These are phyloP conservation scores for Penicillium fuscoglaucum DNA, from an alignment of 2,329 filamentous ascomycete genomes.

Conservation along the genomic window DNA sequence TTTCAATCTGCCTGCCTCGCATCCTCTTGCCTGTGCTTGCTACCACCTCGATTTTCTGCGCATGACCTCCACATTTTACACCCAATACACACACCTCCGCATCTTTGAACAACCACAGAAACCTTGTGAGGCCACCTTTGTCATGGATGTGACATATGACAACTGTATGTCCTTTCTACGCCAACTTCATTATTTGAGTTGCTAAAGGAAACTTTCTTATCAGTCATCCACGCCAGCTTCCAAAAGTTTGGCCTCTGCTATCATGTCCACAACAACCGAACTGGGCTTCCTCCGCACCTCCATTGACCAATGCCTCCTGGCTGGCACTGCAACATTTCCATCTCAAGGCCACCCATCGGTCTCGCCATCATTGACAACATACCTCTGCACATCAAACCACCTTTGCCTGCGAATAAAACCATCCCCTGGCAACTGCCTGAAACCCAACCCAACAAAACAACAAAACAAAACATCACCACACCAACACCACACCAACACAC, in stretches of 20 bases:
- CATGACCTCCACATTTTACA: neutral
- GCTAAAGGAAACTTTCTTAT: neutral
- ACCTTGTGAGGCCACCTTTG: neutral
- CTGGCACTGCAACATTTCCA: neutral
- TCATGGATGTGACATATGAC: neutral
- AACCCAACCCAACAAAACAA: neutral
- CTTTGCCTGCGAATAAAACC: too few species aligned
- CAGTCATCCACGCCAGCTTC: neutral
- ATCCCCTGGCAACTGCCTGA: neutral
- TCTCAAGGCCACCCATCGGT: neutral
- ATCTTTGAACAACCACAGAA: neutral
- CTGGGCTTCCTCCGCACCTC: neutral
- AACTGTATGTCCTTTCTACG: neutral
- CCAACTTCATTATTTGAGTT: neutral
- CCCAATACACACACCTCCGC: neutral
- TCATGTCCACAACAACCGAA: neutral
- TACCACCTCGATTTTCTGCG: neutral
- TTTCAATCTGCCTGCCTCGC: neutral
- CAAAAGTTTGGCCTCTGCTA: neutral
- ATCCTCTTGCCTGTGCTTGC: neutral
- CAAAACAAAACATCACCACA: too few species aligned
- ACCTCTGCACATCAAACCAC: neutral
- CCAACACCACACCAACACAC: neutral
- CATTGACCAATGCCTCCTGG: neutral
- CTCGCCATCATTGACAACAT: neutral